Evolutionary conservation across 1,139 yeast genomes (phyloP), one percentile per base, ranked within the genome.

Genomic region (Candida glucosophila): DNA sequence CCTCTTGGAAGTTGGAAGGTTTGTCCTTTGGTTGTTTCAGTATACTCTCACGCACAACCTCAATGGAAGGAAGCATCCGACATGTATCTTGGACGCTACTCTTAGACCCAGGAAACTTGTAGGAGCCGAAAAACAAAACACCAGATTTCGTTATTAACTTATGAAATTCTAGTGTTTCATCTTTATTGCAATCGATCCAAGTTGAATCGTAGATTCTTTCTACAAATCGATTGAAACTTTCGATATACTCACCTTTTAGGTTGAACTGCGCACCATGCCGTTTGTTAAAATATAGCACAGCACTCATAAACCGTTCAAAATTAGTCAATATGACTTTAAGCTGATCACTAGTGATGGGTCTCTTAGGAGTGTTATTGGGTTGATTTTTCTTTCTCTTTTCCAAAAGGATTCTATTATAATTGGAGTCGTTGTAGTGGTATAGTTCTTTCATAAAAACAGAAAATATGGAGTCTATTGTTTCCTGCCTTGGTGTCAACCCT

Each of bases 361-460:
- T 44, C 21, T 41, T 43, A 5, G 55, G 53, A 0, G 52, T 38
- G 26, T 47, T 44, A 24, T 47, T 40, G 5, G 42, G 38, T 12
- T 37, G 29, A 6, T 30, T 33, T 10, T 34, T 34, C 10, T 28
- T 30, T 14, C 36, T 31, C 22, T 33, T 35, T 17, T 32, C 44
- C 5, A 33, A 24, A 2, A 39, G 23, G 17, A 41, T 35, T n/a
- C 29, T 23, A 19, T 55, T 54, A 23, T 39, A 44, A 27, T 59
- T 56, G 27, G 34, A 44, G 31, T 59, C 64, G 24, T 52, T 52
- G 37, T 45, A 55, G 30, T 58, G 53, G 30, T 54, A 50, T 10
- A 62, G 30, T 27, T 61, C 66, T 14, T 53, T 50, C 31, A 44
- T 44, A 25, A 64, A 47, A 22, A 49, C 43, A 2, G 56, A 41